phyloP scores from a whole-genome alignment of 495 filamentous ascomycete species.

The Chaetomium cochliodes region DNA sequence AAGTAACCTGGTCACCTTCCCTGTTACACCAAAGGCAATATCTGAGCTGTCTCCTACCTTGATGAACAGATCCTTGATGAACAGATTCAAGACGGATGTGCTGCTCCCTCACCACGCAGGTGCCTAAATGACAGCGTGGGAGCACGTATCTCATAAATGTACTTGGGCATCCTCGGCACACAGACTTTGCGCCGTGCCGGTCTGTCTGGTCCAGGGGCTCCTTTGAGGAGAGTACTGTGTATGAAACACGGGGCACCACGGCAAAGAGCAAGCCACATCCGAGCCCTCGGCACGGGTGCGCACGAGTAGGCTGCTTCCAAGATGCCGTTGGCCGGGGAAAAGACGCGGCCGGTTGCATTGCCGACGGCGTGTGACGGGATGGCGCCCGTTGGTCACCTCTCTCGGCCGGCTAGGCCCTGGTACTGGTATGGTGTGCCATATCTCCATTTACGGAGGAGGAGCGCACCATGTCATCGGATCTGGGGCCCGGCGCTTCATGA shows the following conservation, averaged over 20 bases:
- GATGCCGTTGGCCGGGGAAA: not conserved
- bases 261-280: constrained; percentile 12
- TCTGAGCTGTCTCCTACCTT: not conserved
- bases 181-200: not conserved
- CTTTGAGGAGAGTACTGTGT: not conserved
- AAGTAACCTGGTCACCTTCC: too few relatives aligned
- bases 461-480: too few relatives aligned
- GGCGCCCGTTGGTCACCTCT: not conserved
- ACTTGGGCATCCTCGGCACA: not conserved
- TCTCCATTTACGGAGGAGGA: too few relatives aligned
- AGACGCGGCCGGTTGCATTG: constrained; percentile 5
- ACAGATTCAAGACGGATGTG: not conserved
- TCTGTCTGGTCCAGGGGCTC: not conserved
- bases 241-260: constrained; percentile 6
- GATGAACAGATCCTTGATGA: not conserved
- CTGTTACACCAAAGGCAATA: not conserved
- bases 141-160: not conserved
- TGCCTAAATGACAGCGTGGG: not conserved
- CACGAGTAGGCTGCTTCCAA: not conserved
- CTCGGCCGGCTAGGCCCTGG: not conserved
- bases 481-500: too few relatives aligned
- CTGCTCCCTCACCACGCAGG: not conserved
- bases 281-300: constrained; percentile 2
- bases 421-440: too few relatives aligned
- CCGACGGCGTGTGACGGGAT: constrained; percentile 9